Evolutionary conservation across 495 filamentous ascomycete genomes (phyloP).

Genomic region (Aspergillus nanangensis): DNA sequence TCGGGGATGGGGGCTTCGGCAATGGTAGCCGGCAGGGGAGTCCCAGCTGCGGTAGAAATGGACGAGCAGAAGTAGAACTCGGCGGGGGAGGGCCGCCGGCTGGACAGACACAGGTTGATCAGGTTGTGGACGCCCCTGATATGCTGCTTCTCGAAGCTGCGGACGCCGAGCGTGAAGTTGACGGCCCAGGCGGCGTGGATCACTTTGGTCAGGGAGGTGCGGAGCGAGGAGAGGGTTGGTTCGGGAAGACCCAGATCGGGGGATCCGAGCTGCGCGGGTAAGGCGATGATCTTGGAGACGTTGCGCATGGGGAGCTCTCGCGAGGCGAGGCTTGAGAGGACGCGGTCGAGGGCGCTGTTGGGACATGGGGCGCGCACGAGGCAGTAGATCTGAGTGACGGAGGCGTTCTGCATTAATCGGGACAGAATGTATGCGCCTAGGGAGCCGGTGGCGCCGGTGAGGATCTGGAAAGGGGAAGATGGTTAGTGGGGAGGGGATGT

Average conservation of each 20-base stretch:
- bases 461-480: conserved; percentile 9
- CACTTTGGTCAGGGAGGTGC: conserved; percentile 39
- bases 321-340: conserved; percentile 40
- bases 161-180: conserved; percentile 65
- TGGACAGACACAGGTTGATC: conserved; percentile 49
- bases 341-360: conserved; percentile 33
- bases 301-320: conserved; percentile 17
- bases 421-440: conserved; percentile 55
- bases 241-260: conserved; percentile 22
- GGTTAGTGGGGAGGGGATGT: too few species aligned
- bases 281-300: conserved; percentile 10
- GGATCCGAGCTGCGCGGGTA: conserved; percentile 6
- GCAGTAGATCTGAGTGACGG: conserved; percentile 47
- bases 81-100: conserved; percentile 25
- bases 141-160: conserved; percentile 55
- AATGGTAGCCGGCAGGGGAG: conserved; percentile 30
- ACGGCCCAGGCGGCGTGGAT: conserved; percentile 68
- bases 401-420: conserved; percentile 24
- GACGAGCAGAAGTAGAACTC: conserved; percentile 60
- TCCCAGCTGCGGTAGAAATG: conserved; percentile 40
- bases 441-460: conserved; percentile 62
- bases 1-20: conserved; percentile 44
- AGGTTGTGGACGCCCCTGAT: conserved; percentile 55
- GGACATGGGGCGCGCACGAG: conserved; percentile 47
- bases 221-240: conserved; percentile 32